phyloP scores from a whole-genome alignment of 129 eudicot genomes.

The Tanacetum coccineum region DNA sequence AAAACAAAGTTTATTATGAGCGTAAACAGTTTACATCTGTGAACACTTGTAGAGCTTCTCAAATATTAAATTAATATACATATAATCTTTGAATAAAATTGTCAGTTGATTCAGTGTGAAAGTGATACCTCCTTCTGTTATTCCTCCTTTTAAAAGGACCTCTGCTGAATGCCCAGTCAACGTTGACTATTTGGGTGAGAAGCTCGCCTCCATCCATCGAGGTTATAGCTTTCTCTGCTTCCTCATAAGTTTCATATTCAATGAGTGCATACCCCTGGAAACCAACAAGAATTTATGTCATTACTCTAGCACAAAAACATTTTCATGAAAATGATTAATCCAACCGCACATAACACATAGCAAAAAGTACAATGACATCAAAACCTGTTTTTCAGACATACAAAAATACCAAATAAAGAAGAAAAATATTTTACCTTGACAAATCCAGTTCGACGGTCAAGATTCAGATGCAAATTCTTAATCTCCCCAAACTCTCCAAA shows the following conservation, averaged over 20 bases:
- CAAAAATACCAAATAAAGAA: not conserved
- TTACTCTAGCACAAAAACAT: not conserved
- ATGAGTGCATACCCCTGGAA: conserved; percentile 88
- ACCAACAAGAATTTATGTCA: conserved; percentile 7
- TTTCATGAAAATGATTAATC: not conserved
- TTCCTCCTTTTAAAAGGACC: conserved; percentile 82
- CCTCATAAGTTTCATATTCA: conserved; percentile 77
- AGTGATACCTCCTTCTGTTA: conserved; percentile 40
- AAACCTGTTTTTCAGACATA: not conserved
- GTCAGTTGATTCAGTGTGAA: not conserved
- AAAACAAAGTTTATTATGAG: not conserved
- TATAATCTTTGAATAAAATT: not conserved
- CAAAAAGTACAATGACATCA: not conserved
- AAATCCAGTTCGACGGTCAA: conserved; percentile 95
- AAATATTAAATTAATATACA: not conserved
- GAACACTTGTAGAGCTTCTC: not conserved
- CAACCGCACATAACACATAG: not conserved
- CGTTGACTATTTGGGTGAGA: conserved; percentile 68
- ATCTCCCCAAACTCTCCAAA: conserved; percentile 93
- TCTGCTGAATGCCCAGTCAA: conserved; percentile 98
- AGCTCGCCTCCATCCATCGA: conserved; percentile 78
- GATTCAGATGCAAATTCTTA: conserved; percentile 89
- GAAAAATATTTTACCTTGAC: conserved; percentile 53
- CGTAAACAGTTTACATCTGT: not conserved
- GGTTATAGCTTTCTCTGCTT: conserved; percentile 75